Evolutionary conservation across 768 basidiomycete genomes (phyloP).

Genomic region (Podaxis sp.): DNA sequence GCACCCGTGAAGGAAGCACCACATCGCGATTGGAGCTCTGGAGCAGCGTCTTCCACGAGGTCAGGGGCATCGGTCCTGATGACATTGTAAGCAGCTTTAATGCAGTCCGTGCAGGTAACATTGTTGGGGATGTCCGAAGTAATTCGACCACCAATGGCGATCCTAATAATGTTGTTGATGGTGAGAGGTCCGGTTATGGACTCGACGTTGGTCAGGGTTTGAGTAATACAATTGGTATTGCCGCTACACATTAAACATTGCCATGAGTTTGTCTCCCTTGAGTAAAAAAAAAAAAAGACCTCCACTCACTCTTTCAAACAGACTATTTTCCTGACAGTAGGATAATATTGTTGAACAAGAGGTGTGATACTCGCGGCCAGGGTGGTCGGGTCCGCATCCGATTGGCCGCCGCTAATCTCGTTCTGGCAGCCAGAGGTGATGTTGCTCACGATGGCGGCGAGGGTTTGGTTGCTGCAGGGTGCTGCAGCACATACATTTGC

Average conservation of each 20-base stretch:
- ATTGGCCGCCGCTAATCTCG: constrained; percentile 27
- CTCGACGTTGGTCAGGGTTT: constrained; percentile 57
- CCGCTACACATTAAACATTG: constrained; percentile 26
- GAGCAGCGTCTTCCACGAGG: constrained; percentile 26
- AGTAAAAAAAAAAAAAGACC: neutral
- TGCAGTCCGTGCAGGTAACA: constrained; percentile 52
- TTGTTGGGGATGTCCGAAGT: constrained; percentile 30
- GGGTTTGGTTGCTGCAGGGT: constrained; percentile 59
- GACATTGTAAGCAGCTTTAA: constrained; percentile 52
- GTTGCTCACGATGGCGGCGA: constrained; percentile 52
- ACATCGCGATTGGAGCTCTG: constrained; percentile 39
- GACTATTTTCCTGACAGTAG: constrained; percentile 49
- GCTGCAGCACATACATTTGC: constrained; percentile 48
- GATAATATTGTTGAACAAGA: constrained; percentile 54
- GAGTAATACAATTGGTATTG: constrained; percentile 51
- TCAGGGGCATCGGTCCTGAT: constrained; percentile 35
- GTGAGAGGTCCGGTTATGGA: constrained; percentile 35
- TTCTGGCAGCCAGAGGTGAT: constrained; percentile 46
- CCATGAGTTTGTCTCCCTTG: neutral
- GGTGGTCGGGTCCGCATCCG: neutral
- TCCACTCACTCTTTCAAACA: constrained; percentile 67
- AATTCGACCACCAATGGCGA: constrained; percentile 6
- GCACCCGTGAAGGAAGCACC: constrained; percentile 55
- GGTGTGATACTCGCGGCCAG: constrained; percentile 26
- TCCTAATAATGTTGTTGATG: constrained; percentile 25